phyloP scores from a whole-genome alignment of 2,329 filamentous ascomycete species.

The Fusarium albosuccineum region DNA sequence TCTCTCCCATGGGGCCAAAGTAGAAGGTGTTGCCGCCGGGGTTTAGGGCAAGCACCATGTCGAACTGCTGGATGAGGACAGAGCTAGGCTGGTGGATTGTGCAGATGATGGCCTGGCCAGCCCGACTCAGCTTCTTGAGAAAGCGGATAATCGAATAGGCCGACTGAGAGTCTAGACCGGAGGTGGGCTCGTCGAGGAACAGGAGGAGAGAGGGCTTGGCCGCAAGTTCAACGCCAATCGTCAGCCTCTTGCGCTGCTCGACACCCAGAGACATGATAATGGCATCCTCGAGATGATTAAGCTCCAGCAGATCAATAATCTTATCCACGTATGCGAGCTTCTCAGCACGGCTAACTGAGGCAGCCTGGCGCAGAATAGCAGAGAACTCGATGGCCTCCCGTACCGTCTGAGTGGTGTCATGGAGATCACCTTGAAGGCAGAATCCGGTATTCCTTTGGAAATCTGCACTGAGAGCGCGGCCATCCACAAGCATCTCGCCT shows the following conservation, averaged over 20 bases:
- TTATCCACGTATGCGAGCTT: conserved; percentile 76
- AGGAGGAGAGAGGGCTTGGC: conserved; percentile 69
- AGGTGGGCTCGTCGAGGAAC: conserved; percentile 72
- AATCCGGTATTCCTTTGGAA: conserved; percentile 85
- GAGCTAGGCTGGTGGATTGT: conserved; percentile 71
- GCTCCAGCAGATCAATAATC: conserved; percentile 74
- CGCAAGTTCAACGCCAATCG: conserved; percentile 65
- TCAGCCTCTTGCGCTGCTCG: conserved; percentile 67
- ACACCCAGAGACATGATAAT: conserved; percentile 70
- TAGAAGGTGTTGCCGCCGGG: conserved; percentile 66
- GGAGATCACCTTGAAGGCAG: conserved; percentile 72
- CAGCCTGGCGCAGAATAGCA: conserved; percentile 71
- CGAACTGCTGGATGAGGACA: conserved; percentile 67
- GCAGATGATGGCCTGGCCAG: conserved; percentile 69
- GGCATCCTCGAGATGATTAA: conserved; percentile 72
- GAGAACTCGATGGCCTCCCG: conserved; percentile 75
- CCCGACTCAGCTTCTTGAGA: conserved; percentile 68
- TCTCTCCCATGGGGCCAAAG: conserved; percentile 64
- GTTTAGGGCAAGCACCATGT: conserved; percentile 65
- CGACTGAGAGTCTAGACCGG: conserved; percentile 67
- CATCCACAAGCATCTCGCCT: conserved; percentile 83
- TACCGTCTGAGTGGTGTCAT: conserved; percentile 73
- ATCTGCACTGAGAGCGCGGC: conserved; percentile 73
- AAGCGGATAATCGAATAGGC: conserved; percentile 71
- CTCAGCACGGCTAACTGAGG: conserved; percentile 66